These are phyloP conservation scores for Apophysomyces ossiformis DNA, from an alignment of 371 early-diverging fungal genomes.

Conservation along the genomic window DNA sequence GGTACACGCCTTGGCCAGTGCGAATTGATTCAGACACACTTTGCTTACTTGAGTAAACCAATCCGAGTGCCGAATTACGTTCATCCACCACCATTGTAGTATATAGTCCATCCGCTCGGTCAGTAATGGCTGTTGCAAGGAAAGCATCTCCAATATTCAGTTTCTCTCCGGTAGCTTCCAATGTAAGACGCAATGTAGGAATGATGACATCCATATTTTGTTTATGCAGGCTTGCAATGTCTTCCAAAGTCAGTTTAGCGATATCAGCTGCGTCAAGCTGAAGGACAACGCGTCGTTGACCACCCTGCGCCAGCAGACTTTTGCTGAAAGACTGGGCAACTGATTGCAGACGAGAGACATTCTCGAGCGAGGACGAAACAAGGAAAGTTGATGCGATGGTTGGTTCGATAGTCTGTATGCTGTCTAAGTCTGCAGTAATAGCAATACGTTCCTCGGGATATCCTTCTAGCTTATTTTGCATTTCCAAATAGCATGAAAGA, in stretches of 20 bases:
- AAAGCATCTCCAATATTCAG: slow-evolving; percentile 75
- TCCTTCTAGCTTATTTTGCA: slow-evolving; percentile 31
- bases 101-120: slow-evolving; percentile 89
- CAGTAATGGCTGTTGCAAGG: slow-evolving; percentile 69
- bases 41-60: slow-evolving; percentile 87
- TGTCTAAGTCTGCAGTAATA: slow-evolving; percentile 19
- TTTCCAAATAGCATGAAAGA: slow-evolving; percentile 31
- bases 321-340: slow-evolving; percentile 27
- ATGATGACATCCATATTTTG: slow-evolving; percentile 48
- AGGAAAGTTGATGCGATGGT: background rate
- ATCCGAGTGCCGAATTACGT: slow-evolving; percentile 84
- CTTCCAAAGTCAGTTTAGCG: slow-evolving; percentile 33
- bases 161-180: slow-evolving; percentile 29
- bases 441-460: slow-evolving; percentile 55
- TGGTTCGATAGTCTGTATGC: background rate
- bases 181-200: slow-evolving; percentile 39
- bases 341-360: slow-evolving; percentile 15
- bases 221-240: slow-evolving; percentile 39
- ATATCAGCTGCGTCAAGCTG: slow-evolving; percentile 24
- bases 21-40: slow-evolving; percentile 85
- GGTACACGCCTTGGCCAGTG: slow-evolving; percentile 88
- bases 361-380: background rate
- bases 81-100: slow-evolving; percentile 94
- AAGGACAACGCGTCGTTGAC: slow-evolving; percentile 49
- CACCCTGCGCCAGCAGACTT: slow-evolving; percentile 43